Evolutionary conservation across 2,329 filamentous ascomycete genomes (phyloP), one percentile per base, ranked within the genome.

Genomic region (Raffaelea albimanens): DNA sequence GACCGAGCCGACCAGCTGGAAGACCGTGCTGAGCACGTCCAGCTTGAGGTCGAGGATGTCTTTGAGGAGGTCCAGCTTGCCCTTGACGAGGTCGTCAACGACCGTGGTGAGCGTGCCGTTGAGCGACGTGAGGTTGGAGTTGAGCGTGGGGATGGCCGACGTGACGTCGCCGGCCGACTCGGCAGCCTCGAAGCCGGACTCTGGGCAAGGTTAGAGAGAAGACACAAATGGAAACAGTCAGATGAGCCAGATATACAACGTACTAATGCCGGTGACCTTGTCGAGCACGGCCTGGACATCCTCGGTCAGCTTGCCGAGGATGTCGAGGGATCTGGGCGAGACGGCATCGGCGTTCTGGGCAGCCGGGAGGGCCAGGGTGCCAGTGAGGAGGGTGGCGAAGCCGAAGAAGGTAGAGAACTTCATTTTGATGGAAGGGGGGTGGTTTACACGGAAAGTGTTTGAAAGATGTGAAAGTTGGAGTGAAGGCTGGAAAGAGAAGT

Each of bases 381-480:
- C 47, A 5, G 44, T 19, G 16, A 36, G 40, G 25, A 54, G 33
- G 33, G 25, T 16, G 20, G 50, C 45, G 25, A 45, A 34, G 25
- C 38, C 16, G 43, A 44, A 40, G 25, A 54, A 19, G 25, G 41
- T 18, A 18, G 52, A 52, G 50, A 54, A 53, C 48, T 52, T 52
- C 52, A 53, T 53, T 34, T 40, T 53, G 50, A 41, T 31, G 21
- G 41, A 38, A 23, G 29, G 11, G 13, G 5, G 16, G 11, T 29
- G 16, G 21, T 31, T n/a, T 4, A 31, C 19, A 36, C 22, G 21
- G 20, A 38, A 31, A 45, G 25, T 39, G 18, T 16, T 38, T 25
- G 29, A 41, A 40, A 42, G 14, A n/a, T n/a, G n/a, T n/a, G n/a
- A n/a, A 25, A 13, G 4, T n/a, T 36, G 31, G 16, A 20, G 21